Percentiles rank a stretch among this genome's conserved stretches.
Evolutionary conservation across 176 grass and related monocot genomes (phyloP).

Genomic region (Triticum dicoccoides): DNA sequence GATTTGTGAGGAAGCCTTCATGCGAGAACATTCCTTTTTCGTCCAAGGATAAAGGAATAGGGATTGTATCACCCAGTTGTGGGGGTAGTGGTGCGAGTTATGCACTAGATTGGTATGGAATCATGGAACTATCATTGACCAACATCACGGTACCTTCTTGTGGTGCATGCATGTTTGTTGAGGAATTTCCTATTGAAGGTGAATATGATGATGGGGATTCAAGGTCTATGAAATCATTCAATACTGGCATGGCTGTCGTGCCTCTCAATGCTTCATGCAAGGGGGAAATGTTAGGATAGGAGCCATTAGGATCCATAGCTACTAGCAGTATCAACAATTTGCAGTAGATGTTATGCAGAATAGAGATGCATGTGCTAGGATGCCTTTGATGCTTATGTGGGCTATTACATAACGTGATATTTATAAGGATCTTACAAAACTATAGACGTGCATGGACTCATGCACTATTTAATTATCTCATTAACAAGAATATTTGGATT

Average conservation of each 20-base stretch:
- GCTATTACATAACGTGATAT: not conserved
- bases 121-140: not conserved
- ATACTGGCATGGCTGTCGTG: not conserved
- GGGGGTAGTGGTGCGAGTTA: not conserved
- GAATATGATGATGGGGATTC: not conserved
- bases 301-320: not conserved
- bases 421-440: not conserved
- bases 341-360: not conserved
- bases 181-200: not conserved
- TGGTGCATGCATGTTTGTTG: not conserved
- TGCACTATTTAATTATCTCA: not conserved
- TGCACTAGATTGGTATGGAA: not conserved
- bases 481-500: not conserved
- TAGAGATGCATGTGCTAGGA: not conserved
- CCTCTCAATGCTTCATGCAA: slow-evolving; percentile 6
- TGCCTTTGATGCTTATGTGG: not conserved
- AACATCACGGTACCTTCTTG: not conserved
- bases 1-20: not conserved
- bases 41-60: not conserved
- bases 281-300: not conserved
- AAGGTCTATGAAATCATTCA: not conserved
- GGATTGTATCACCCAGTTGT: not conserved
- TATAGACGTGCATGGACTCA: not conserved
- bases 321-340: not conserved
- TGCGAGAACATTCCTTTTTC: not conserved